These are phyloP conservation scores for Phytophthora parvispora DNA, from an alignment of 352 stramenopile species.

Conservation along the genomic window DNA sequence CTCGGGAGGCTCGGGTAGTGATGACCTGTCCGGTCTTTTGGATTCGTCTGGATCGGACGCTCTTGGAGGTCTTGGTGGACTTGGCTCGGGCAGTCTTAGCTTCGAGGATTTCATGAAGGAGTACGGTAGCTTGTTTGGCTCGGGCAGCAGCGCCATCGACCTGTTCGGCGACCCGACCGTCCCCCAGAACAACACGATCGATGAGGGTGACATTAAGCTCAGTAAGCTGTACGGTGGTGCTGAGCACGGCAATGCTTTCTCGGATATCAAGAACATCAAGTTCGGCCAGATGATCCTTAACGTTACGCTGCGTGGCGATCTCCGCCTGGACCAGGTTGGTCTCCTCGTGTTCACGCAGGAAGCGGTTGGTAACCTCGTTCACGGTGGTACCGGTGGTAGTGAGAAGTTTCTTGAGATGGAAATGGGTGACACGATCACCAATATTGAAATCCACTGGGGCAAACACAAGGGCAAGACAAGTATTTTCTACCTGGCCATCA, in stretches of 20 bases:
- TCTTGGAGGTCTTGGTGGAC: neutral
- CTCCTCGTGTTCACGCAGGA: constrained; percentile 20
- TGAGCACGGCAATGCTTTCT: constrained; percentile 33
- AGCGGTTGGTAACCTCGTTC: constrained; percentile 15
- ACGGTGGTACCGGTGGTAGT: constrained; percentile 27
- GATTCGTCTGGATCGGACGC: neutral
- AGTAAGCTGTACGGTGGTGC: constrained; percentile 21
- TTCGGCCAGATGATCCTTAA: constrained; percentile 31
- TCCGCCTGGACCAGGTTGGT: constrained; percentile 25
- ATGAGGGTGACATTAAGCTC: constrained; percentile 27
- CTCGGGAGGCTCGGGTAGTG: constrained; percentile 14
- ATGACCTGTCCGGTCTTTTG: constrained; percentile 5
- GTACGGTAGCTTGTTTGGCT: constrained; percentile 24
- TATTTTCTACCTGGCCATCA: constrained; percentile 38
- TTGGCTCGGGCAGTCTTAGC: constrained; percentile 13
- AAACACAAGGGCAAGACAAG: constrained; percentile 32
- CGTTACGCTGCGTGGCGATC: constrained; percentile 28
- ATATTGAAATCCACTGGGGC: constrained; percentile 35
- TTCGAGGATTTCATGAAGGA: constrained; percentile 25
- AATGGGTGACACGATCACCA: constrained; percentile 15
- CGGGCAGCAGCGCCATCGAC: constrained; percentile 15
- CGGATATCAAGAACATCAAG: constrained; percentile 37
- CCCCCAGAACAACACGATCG: constrained; percentile 30
- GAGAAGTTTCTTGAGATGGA: constrained; percentile 19
- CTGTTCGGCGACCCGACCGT: constrained; percentile 21